Evolutionary conservation across 2,329 filamentous ascomycete genomes (phyloP).

Genomic region (Nannizzia gypsea): DNA sequence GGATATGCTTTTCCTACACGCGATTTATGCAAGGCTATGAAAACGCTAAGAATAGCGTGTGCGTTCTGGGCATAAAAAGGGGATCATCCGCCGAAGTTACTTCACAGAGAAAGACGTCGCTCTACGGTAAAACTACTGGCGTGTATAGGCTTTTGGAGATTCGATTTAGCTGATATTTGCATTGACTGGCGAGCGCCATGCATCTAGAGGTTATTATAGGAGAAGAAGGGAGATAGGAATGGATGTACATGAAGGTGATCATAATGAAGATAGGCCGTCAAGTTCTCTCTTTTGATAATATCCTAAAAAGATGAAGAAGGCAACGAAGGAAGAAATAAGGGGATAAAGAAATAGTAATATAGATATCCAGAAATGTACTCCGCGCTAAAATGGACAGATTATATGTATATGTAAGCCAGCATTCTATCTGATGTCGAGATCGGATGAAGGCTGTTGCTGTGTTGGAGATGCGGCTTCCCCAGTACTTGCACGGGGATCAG

Average conservation of each 20-base stretch:
- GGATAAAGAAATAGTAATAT: background rate
- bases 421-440: background rate
- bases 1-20: too few species aligned
- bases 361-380: background rate
- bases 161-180: background rate
- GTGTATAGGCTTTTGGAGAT: too few species aligned
- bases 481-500: background rate
- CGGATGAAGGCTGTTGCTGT: background rate
- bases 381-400: background rate
- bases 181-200: background rate
- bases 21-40: background rate
- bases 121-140: too few species aligned
- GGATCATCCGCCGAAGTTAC: background rate
- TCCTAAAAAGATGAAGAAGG: background rate
- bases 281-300: background rate
- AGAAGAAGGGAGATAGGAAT: background rate
- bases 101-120: background rate
- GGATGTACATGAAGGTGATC: background rate
- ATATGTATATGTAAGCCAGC: background rate
- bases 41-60: too few species aligned
- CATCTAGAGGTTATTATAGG: background rate
- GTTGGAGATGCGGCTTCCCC: background rate
- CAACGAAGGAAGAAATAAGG: background rate
- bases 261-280: background rate
- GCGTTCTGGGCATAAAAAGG: background rate